phyloP scores from a whole-genome alignment of 129 eudicot species.

The Tagetes patula region DNA sequence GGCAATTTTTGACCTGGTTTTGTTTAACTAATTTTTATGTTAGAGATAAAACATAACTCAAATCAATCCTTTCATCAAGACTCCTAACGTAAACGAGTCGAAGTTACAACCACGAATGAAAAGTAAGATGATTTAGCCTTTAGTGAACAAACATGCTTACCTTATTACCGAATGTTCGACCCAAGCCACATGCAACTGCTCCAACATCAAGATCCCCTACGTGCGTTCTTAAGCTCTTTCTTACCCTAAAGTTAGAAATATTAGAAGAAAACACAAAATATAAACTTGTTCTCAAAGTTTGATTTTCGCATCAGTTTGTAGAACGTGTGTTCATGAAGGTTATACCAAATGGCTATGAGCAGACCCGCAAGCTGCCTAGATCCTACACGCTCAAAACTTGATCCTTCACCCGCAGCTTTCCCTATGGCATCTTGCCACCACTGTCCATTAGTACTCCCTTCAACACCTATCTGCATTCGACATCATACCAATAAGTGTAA shows the following conservation, averaged over 20 bases:
- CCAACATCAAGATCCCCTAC: conserved; percentile 98
- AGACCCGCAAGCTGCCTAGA: conserved; percentile 92
- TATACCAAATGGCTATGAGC: conserved; percentile 89
- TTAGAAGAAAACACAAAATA: not conserved
- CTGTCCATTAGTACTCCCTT: conserved; percentile 96
- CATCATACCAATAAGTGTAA: conserved; percentile 21
- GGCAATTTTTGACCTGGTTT: not conserved
- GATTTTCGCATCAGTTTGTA: conserved; percentile 13
- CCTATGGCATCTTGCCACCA: conserved; percentile 98
- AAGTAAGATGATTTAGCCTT: not conserved
- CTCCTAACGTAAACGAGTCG: not conserved
- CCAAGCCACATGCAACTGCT: conserved; percentile 98
- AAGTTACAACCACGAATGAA: not conserved
- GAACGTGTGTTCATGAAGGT: conserved; percentile 10
- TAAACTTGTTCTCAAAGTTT: conserved; percentile 5
- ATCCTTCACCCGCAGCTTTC: conserved; percentile 81
- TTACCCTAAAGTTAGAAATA: conserved; percentile 60
- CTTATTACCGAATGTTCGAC: conserved; percentile 97
- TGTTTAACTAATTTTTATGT: too few species aligned
- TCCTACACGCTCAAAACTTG: conserved; percentile 86
- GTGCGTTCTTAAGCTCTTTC: conserved; percentile 73
- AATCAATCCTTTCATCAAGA: too few species aligned
- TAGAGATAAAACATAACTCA: too few species aligned
- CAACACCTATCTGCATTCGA: conserved; percentile 88
- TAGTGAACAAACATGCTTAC: conserved; percentile 35